Base-by-base conservation (phyloP, 352 stramenopile genomes). In the Nothophytophthora sp. region DNA sequence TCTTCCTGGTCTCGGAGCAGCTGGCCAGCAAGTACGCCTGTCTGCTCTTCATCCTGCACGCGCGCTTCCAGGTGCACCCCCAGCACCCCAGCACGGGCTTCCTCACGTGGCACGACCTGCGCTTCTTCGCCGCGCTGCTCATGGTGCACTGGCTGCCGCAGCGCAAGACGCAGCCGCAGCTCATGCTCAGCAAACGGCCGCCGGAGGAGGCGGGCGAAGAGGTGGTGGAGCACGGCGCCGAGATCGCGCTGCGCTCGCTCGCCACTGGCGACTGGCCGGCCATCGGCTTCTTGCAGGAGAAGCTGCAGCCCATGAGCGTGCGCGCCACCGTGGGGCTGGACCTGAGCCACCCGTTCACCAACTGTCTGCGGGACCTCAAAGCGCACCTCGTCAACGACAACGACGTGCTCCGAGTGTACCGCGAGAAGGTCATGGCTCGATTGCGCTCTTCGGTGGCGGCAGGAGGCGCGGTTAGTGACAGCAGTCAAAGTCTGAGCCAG, bases 61-160 rank as follows among this genome's bases (percentile, higher is more conserved):
- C 73, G 23, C 70, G 74, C 11, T 69, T 92, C n/a, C 80, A 94
- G 55, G 77, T 92, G 52, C 81, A 92, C 41, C 70, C 79, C 20
- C 69, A 64, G 10, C 70, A 88, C 30, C 70, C 67, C 4, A 37
- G 49, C 22, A 85, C 78, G 9, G 58, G 76, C 4, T 86, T 88
- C 15, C 64, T 92, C 6, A 73, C 64, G 33, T 90, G 80, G 70
- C 47, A 73, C 9, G 81, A 94, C 34, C 52, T 94, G 30, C 62
- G 84, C 39, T 91, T 88, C 60, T 73, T 89, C 40, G 65, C 84
- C 16, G 71, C 81, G 4, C 49, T 90, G 34, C 44, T 92, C 15
- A 88, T 94, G 73, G 73, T 75, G 12, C 77, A 91, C 48, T 94
- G 84, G 84, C 56, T 94, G 36, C 73, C 74, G 4, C 79, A 89